Evolutionary conservation across 345 rosid genomes (phyloP).

Genomic region (Eucalyptus paniculata): DNA sequence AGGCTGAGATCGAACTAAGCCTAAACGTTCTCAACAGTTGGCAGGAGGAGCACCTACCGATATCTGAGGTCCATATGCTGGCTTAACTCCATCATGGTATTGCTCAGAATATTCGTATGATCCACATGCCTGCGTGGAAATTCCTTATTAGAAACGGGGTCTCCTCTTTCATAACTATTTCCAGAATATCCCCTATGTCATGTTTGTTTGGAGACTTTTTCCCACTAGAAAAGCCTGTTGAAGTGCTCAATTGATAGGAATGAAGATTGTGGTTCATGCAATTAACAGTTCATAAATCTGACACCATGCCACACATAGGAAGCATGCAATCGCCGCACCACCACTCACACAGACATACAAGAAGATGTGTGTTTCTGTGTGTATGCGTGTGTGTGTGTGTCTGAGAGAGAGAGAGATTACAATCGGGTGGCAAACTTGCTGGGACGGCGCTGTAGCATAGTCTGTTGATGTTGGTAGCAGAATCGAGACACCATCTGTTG

Average conservation of each 20-base stretch:
- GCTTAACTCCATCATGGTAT: slow-evolving; percentile 21
- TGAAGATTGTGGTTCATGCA: neutral
- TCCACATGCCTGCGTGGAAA: slow-evolving; percentile 35
- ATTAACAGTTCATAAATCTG: neutral
- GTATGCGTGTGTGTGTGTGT: neutral
- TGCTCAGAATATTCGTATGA: slow-evolving; percentile 34
- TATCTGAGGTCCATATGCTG: slow-evolving; percentile 35
- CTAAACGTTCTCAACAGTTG: neutral
- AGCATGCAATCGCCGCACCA: neutral
- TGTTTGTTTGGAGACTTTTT: neutral
- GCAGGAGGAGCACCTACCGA: slow-evolving; percentile 14
- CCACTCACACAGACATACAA: neutral
- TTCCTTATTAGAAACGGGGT: neutral
- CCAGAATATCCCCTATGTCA: neutral
- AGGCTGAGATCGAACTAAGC: neutral
- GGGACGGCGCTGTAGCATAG: neutral
- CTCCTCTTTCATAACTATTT: neutral
- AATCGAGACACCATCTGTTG: neutral
- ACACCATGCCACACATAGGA: neutral
- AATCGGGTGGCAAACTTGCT: slow-evolving; percentile 11
- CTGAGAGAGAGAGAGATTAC: slow-evolving; percentile 1
- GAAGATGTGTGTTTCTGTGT: neutral
- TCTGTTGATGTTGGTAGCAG: neutral
- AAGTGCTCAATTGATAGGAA: neutral
- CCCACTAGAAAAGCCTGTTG: neutral